These are phyloP conservation scores for Sugiyamaella xylanicola DNA, from an alignment of 1,139 yeast species.

Conservation along the genomic window DNA sequence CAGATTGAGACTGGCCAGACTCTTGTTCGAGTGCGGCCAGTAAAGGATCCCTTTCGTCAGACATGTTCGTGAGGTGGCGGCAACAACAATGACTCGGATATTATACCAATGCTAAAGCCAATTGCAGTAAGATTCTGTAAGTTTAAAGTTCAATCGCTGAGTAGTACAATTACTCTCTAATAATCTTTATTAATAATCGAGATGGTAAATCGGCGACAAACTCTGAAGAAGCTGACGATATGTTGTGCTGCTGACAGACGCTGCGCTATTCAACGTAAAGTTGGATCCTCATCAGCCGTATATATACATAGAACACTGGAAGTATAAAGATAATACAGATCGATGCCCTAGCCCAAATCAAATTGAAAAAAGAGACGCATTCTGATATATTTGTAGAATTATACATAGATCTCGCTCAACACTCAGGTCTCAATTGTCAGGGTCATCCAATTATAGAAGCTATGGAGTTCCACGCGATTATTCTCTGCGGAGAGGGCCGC, in stretches of 20 bases:
- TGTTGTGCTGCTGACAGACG: not conserved
- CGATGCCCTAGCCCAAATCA: conserved; percentile 1
- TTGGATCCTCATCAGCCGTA: not conserved
- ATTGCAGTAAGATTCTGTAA: too few relatives aligned
- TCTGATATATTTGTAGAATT: not conserved
- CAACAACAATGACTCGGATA: not conserved
- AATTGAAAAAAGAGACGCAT: not conserved
- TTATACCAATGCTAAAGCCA: too few relatives aligned
- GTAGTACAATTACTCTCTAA: too few relatives aligned
- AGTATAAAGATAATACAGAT: not conserved
- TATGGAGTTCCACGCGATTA: conserved; percentile 92
- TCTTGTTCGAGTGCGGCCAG: conserved; percentile 38
- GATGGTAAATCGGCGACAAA: not conserved
- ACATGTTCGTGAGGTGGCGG: conserved; percentile 16
- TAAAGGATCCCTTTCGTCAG: conserved; percentile 40
- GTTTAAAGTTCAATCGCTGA: too few relatives aligned
- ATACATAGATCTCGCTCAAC: too few relatives aligned
- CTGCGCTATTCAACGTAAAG: not conserved
- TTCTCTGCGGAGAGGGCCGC: conserved; percentile 84
- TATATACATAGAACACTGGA: not conserved
- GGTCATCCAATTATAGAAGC: not conserved
- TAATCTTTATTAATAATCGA: too few relatives aligned
- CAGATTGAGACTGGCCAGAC: conserved; percentile 28
- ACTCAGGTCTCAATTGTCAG: not conserved
- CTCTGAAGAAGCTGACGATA: not conserved